phyloP scores from a whole-genome alignment of 1,284 basidiomycete genomes.

The Austropuccinia psidii region DNA sequence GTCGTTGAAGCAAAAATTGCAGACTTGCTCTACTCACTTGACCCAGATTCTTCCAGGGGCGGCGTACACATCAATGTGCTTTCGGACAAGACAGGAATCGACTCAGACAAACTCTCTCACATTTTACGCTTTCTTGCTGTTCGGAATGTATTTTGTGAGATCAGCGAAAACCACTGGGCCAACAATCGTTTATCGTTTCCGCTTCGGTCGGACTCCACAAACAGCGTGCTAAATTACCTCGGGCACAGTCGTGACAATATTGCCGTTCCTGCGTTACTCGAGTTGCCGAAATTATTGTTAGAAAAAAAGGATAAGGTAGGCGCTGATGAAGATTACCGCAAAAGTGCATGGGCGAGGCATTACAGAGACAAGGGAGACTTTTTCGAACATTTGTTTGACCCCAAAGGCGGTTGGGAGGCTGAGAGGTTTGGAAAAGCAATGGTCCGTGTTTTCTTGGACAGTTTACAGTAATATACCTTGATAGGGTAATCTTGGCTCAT shows the following conservation, averaged over 20 bases:
- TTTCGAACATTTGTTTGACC: not conserved
- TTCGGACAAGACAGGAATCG: not conserved
- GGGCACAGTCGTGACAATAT: not conserved
- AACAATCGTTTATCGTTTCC: not conserved
- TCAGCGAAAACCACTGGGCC: not conserved
- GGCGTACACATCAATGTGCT: slow-evolving; percentile 3
- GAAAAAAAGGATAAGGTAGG: not conserved
- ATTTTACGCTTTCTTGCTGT: slow-evolving; percentile 11
- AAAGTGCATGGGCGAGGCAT: not conserved
- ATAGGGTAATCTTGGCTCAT: too few relatives aligned
- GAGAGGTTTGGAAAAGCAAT: slow-evolving; percentile 9
- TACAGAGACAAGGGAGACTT: not conserved
- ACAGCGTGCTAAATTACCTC: not conserved
- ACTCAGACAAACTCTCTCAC: not conserved
- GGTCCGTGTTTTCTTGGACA: too few relatives aligned
- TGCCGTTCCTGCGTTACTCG: not conserved
- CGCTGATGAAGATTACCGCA: not conserved
- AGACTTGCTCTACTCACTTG: not conserved
- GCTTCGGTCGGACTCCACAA: not conserved
- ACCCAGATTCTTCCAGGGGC: not conserved
- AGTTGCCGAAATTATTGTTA: not conserved
- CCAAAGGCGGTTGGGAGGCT: not conserved
- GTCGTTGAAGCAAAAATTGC: not conserved
- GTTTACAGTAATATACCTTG: too few relatives aligned
- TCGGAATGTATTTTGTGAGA: slow-evolving; percentile 11